Conservation (phyloP, 768 basidiomycete species). For the Paxillus rubicundulus region DNA sequence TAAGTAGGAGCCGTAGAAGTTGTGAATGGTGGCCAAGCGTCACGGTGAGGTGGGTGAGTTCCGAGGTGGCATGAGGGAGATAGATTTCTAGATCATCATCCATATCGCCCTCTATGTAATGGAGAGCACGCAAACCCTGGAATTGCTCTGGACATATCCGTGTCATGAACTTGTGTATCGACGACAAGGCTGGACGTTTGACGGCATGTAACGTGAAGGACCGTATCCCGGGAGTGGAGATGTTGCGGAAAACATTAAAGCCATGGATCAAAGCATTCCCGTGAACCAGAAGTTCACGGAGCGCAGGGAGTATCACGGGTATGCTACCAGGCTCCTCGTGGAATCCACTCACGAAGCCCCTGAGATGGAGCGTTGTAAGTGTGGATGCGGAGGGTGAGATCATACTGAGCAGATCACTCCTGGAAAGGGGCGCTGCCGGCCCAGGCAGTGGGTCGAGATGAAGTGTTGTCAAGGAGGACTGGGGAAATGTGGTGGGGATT, state of each 20-base stretch:
- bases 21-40: conserved; percentile 33
- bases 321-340: conserved; percentile 33
- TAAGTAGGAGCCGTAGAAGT: conserved; percentile 31
- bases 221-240: conserved; percentile 30
- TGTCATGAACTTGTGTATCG: conserved; percentile 36
- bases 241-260: conserved; percentile 35
- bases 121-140: conserved; percentile 28
- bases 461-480: conserved; percentile 27
- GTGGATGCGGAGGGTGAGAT: conserved; percentile 26
- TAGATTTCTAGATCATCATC: conserved; percentile 36
- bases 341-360: conserved; percentile 31
- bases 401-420: conserved; percentile 28
- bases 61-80: conserved; percentile 32
- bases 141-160: conserved; percentile 35
- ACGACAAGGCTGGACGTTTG: conserved; percentile 28
- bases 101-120: conserved; percentile 36
- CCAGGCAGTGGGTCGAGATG: conserved; percentile 36
- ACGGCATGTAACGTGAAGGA: conserved; percentile 25
- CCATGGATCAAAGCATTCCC: conserved; percentile 33
- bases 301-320: conserved; percentile 29
- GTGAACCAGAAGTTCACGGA: conserved; percentile 29
- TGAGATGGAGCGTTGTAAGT: conserved; percentile 32
- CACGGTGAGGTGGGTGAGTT: conserved; percentile 34
- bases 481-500: conserved; percentile 31
- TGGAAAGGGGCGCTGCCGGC: conserved; percentile 26